Evolutionary conservation across 1,284 basidiomycete genomes (phyloP), one percentile per base, ranked within the genome.

Genomic region (Ustilago trichophora): DNA sequence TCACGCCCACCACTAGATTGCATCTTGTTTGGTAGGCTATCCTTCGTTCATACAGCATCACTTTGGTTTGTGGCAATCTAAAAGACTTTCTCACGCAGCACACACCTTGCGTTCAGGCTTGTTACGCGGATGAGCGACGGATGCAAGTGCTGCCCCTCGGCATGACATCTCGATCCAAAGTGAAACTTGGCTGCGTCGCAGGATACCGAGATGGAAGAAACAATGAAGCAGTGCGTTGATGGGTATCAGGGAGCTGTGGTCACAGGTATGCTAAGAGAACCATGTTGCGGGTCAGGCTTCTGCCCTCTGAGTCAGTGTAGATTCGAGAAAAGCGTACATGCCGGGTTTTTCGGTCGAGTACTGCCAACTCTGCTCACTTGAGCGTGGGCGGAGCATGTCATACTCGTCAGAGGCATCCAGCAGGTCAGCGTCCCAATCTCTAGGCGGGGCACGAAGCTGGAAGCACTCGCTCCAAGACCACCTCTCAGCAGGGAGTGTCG

Each of bases 1-100:
- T 18, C 29, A 72, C 49, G 67, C 29, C 26, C 57, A 57, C 63
- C 72, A 73, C 67, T 73, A 67, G 53, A 59, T n/a, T n/a, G n/a
- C n/a, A n/a, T n/a, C n/a, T n/a, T n/a, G n/a, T n/a, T n/a, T n/a
- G n/a, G n/a, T n/a, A n/a, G n/a, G n/a, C n/a, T n/a, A n/a, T n/a
- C n/a, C n/a, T n/a, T n/a, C 27, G 27, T 29, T 13, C 7, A 8
- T 29, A 29, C 27, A 29, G 27, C 27, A 29, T 29, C 27, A 7
- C 27, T 29, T 8, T 7, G 27, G 7, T 29, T 29, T 29, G 27
- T 29, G 27, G 8, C 35, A 54, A 40, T 37, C 19, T 8, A 32
- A 40, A 37, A 16, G 6, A 21, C 25, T 16, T 31, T 11, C 21
- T 3, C 27, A n/a, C n/a, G 3, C 9, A 13, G 4, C 8, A 11